phyloP scores from a whole-genome alignment of 2,329 filamentous ascomycete species.

The Calycina herbarum region DNA sequence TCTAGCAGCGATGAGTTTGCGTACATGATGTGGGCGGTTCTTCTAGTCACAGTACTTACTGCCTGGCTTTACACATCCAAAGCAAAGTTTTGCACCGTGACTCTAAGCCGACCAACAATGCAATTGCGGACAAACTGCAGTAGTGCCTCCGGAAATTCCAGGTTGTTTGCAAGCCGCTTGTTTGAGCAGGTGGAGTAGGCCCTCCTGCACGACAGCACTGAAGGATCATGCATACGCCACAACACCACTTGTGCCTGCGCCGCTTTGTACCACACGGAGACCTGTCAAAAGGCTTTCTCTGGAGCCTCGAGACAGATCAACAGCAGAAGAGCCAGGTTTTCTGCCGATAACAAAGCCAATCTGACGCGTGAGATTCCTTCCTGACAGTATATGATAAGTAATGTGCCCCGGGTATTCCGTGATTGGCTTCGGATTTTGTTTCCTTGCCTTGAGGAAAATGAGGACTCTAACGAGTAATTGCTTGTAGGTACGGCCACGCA shows the following conservation, averaged over 20 bases:
- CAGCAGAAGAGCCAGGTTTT: not conserved
- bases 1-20: not conserved
- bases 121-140: not conserved
- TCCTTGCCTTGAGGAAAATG: conserved; percentile 3
- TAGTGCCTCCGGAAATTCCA: not conserved
- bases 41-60: not conserved
- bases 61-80: not conserved
- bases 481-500: too few relatives aligned
- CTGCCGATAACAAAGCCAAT: not conserved
- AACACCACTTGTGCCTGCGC: not conserved
- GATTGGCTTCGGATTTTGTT: not conserved
- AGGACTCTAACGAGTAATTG: not conserved
- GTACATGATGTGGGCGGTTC: not conserved
- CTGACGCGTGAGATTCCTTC: not conserved
- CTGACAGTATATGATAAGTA: not conserved
- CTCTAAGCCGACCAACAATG: not conserved
- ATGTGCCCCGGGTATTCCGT: not conserved
- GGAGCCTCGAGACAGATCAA: not conserved
- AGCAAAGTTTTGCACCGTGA: not conserved
- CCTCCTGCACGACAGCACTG: conserved; percentile 2
- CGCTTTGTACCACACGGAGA: not conserved
- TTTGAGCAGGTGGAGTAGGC: not conserved
- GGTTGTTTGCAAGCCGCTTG: not conserved
- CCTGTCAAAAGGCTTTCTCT: not conserved
- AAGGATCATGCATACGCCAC: conserved; percentile 2